Percentiles rank a stretch among this genome's conserved stretches.
Evolutionary conservation across 2,329 filamentous ascomycete genomes (phyloP).

Genomic region (Penicillium expansum): DNA sequence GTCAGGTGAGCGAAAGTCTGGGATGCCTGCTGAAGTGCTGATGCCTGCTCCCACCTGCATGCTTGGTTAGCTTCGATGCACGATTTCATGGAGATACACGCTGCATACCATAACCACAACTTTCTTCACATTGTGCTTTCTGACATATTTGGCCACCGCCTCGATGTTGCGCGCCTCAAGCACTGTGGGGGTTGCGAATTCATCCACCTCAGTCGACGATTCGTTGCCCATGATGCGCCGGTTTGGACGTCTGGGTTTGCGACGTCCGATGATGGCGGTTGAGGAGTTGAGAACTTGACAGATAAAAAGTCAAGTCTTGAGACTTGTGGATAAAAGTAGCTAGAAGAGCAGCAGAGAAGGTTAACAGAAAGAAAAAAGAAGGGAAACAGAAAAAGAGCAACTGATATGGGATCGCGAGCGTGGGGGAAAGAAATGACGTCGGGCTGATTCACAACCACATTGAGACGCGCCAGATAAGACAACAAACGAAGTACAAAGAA

Average conservation of each 20-base stretch:
- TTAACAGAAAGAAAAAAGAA: neutral
- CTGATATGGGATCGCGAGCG: constrained; percentile 1
- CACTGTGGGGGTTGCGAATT: constrained; percentile 61
- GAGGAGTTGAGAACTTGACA: neutral
- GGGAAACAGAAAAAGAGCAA: neutral
- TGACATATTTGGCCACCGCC: constrained; percentile 77
- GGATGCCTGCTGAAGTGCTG: constrained; percentile 58
- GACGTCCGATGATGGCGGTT: constrained; percentile 22
- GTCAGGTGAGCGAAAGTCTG: constrained; percentile 89
- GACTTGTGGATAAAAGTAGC: neutral
- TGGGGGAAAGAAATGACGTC: constrained; percentile 16
- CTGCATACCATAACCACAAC: constrained; percentile 73
- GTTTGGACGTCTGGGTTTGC: constrained; percentile 21
- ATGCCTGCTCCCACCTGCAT: constrained; percentile 78
- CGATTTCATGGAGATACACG: neutral
- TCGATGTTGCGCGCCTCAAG: constrained; percentile 68
- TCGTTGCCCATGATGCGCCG: constrained; percentile 74
- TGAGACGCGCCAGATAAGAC: neutral
- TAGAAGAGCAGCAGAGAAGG: neutral
- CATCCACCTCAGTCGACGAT: constrained; percentile 64
- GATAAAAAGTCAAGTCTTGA: neutral
- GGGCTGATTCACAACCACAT: constrained; percentile 5
- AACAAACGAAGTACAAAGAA: neutral
- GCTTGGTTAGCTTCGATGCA: constrained; percentile 7
- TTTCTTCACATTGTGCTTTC: constrained; percentile 61